Percentiles rank a stretch among this genome's conserved stretches.
phyloP scores from a whole-genome alignment of 148 eudicot species.

The Diospyros kaki region DNA sequence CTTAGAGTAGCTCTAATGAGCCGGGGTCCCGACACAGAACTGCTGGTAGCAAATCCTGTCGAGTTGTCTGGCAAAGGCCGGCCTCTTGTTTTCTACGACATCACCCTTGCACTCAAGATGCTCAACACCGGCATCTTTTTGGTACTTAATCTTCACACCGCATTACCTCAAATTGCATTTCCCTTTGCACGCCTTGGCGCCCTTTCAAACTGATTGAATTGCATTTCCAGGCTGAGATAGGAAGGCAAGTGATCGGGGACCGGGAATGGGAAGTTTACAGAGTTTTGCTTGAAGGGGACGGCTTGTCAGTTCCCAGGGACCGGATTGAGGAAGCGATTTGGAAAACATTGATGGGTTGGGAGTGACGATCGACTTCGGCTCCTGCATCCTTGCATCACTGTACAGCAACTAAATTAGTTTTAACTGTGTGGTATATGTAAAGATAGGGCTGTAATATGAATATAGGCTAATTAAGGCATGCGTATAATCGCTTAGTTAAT shows the following conservation, averaged over 20 bases:
- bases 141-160: constrained; percentile 19
- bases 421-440: too few relatives aligned
- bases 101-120: constrained; percentile 49
- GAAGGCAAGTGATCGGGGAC: constrained; percentile 36
- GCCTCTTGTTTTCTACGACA: constrained; percentile 46
- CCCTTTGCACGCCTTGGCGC: background rate
- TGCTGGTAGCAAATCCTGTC: constrained; percentile 49
- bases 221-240: constrained; percentile 33
- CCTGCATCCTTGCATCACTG: too few relatives aligned
- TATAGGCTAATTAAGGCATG: too few relatives aligned
- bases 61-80: constrained; percentile 52
- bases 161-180: background rate
- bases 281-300: constrained; percentile 36
- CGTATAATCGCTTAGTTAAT: too few relatives aligned
- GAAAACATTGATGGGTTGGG: constrained; percentile 43
- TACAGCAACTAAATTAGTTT: too few relatives aligned
- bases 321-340: constrained; percentile 28
- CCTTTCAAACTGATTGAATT: background rate
- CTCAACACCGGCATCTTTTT: constrained; percentile 38
- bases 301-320: constrained; percentile 17
- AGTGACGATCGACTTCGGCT: constrained; percentile 7
- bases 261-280: constrained; percentile 44
- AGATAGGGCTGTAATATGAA: too few relatives aligned
- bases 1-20: constrained; percentile 39
- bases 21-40: constrained; percentile 52